Percentiles rank a stretch among this genome's conserved stretches.
Conservation (phyloP, 2,329 filamentous ascomycete species). For the Verticillium tricorpus region DNA sequence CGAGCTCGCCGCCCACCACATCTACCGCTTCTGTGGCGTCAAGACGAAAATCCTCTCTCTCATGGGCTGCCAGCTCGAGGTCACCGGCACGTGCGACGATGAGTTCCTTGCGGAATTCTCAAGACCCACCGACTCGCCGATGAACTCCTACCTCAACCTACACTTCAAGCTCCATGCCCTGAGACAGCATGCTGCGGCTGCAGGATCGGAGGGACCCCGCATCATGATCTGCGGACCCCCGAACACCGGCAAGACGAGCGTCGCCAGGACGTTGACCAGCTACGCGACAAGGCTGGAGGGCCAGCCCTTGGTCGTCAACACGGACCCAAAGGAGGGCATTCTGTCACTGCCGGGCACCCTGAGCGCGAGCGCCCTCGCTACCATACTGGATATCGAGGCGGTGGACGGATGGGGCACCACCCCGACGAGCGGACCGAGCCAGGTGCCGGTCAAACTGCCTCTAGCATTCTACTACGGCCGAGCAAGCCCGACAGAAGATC, state of each 20-base stretch:
- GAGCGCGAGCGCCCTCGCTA: slow-evolving; percentile 81
- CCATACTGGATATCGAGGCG: slow-evolving; percentile 73
- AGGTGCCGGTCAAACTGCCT: slow-evolving; percentile 85
- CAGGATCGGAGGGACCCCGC: slow-evolving; percentile 60
- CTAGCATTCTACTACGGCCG: slow-evolving; percentile 86
- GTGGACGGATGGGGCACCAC: slow-evolving; percentile 87
- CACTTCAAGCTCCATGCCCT: slow-evolving; percentile 80
- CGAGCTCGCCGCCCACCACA: slow-evolving; percentile 76
- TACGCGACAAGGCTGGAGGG: slow-evolving; percentile 72
- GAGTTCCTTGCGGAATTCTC: slow-evolving; percentile 57
- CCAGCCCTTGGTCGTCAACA: slow-evolving; percentile 78
- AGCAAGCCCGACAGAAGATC: slow-evolving; percentile 66
- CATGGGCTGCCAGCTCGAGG: slow-evolving; percentile 82
- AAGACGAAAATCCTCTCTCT: slow-evolving; percentile 90
- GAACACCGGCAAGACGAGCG: slow-evolving; percentile 76
- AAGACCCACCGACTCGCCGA: slow-evolving; percentile 73
- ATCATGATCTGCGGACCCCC: slow-evolving; percentile 78
- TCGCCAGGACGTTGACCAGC: slow-evolving; percentile 71
- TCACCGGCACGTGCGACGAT: slow-evolving; percentile 56
- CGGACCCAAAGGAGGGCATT: slow-evolving; percentile 78
- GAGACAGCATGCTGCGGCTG: slow-evolving; percentile 55
- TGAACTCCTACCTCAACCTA: slow-evolving; percentile 75
- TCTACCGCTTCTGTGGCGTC: slow-evolving; percentile 75
- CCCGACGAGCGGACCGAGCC: slow-evolving; percentile 84
- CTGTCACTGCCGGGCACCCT: slow-evolving; percentile 75